Evolutionary conservation across 352 stramenopile genomes (phyloP).

Genomic region (Globisporangium takayamanum): DNA sequence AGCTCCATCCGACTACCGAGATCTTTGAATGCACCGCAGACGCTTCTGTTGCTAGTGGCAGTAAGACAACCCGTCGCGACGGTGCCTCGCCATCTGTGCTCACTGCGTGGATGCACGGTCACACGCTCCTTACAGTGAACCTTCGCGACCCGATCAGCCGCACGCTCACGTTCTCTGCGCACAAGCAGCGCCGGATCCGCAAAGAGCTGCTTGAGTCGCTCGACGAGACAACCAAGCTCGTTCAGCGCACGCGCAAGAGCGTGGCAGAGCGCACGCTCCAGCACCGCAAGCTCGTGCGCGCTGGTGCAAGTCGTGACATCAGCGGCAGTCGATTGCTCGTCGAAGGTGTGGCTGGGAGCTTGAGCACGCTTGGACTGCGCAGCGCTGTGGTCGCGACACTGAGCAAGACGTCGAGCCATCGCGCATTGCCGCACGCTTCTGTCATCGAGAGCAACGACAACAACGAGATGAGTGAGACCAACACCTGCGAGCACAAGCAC

Average conservation of each 20-base stretch:
- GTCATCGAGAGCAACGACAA: not conserved
- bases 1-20: conserved; percentile 9
- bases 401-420: not conserved
- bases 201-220: conserved; percentile 33
- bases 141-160: conserved; percentile 41
- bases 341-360: too few relatives aligned
- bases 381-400: conserved; percentile 17
- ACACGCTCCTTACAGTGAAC: conserved; percentile 33
- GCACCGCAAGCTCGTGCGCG: conserved; percentile 8
- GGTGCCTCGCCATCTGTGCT: conserved; percentile 8
- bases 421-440: not conserved
- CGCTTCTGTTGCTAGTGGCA: too few relatives aligned
- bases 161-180: conserved; percentile 43
- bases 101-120: conserved; percentile 22
- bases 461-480: too few relatives aligned
- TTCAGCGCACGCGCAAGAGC: conserved; percentile 17
- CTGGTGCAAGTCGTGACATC: not conserved
- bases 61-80: too few relatives aligned
- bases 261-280: conserved; percentile 17
- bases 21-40: too few relatives aligned
- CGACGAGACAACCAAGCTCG: conserved; percentile 20
- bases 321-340: too few relatives aligned
- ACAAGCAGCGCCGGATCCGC: conserved; percentile 39
- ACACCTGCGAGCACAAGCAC: too few relatives aligned
- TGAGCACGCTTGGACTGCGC: conserved; percentile 19